Evolutionary conservation across 225 moss, liverwort and hornwort genomes (phyloP), one percentile per base, ranked within the genome.

Genomic region (Polytrichum formosum): DNA sequence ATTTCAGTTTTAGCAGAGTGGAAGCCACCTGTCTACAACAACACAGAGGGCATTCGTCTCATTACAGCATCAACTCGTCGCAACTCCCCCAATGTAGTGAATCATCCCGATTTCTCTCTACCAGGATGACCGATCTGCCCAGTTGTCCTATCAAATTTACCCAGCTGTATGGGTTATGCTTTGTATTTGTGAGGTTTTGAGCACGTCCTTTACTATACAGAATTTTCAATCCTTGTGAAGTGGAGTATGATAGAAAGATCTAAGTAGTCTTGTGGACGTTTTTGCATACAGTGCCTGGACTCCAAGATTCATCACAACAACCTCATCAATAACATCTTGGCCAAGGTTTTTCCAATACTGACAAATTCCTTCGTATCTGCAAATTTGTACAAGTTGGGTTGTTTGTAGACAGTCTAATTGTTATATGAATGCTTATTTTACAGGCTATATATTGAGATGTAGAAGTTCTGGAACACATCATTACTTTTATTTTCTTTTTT

Each of bases 231-330:
- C 63, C 63, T 63, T 63, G 28, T 73, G 58, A 22, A 23, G 6
- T 8, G 58, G 26, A 63, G 6, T 23, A 63, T 26, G 28, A 56
- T 53, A 69, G 6, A 30, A 16, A 26, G 60, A 22, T 54, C 26
- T 75, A 55, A 72, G 19, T 61, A 2, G 20, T 69, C 22, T 29
- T 10, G 70, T 30, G 70, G 55, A 21, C 54, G 62, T 58, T 22
- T 56, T 67, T 76, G 67, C 69, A 79, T 82, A 75, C 91, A 95
- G 94, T 78, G 92, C 73, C 66, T 92, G 89, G 92, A 95, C 80
- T 92, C 92, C 46, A 95, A 95, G 83, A 95, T 92, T 60, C 92
- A 95, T 80, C 95, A 95, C 85, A 95, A 92, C 56, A 95, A 95
- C 73, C 86, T 95, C 29, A 92, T 95, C 78, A 95, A 95, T 81